These are phyloP conservation scores for Graphilbum ipis-grandicollis DNA, from an alignment of 2,329 filamentous ascomycete genomes.

Conservation along the genomic window DNA sequence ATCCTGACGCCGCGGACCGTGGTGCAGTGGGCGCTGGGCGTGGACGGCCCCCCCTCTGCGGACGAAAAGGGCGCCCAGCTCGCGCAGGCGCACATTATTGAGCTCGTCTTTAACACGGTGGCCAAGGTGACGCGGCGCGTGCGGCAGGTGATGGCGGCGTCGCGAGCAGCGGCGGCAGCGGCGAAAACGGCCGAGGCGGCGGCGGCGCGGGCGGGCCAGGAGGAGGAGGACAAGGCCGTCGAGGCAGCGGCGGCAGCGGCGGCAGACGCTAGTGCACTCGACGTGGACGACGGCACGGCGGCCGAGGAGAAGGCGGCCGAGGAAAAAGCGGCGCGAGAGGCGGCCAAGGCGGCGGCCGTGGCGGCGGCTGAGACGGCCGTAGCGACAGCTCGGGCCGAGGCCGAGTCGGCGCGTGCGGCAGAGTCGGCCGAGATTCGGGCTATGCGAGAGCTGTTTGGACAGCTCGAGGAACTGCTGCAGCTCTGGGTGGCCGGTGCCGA, in stretches of 20 bases:
- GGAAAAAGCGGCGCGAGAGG: conserved; percentile 13
- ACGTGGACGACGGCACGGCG: conserved; percentile 2
- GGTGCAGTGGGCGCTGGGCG: conserved; percentile 80
- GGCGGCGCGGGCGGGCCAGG: conserved; percentile 16
- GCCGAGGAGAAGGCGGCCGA: conserved; percentile 18
- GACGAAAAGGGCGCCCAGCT: conserved; percentile 47
- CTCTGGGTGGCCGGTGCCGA: conserved; percentile 38
- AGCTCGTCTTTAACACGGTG: conserved; percentile 78
- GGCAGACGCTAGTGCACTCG: conserved; percentile 20
- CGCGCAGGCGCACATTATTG: conserved; percentile 62
- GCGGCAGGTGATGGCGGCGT: conserved; percentile 50
- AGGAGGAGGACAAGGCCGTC: conserved; percentile 20
- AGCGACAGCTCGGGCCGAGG: conserved; percentile 7
- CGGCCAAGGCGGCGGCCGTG: conserved; percentile 7
- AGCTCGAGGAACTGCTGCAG: conserved; percentile 61
- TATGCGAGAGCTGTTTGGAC: conserved; percentile 64
- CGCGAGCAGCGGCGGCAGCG: conserved; percentile 12
- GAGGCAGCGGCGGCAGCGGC: background rate
- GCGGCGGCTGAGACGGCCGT: conserved; percentile 16
- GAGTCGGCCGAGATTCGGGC: conserved; percentile 50
- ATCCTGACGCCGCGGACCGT: conserved; percentile 77
- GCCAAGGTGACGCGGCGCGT: conserved; percentile 79
- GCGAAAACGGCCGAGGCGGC: conserved; percentile 11
- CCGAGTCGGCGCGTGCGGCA: conserved; percentile 36
- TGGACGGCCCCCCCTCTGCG: conserved; percentile 76